Evolutionary conservation across 805 yeast species (phyloP).

Genomic region (Saturnispora zaruensis): DNA sequence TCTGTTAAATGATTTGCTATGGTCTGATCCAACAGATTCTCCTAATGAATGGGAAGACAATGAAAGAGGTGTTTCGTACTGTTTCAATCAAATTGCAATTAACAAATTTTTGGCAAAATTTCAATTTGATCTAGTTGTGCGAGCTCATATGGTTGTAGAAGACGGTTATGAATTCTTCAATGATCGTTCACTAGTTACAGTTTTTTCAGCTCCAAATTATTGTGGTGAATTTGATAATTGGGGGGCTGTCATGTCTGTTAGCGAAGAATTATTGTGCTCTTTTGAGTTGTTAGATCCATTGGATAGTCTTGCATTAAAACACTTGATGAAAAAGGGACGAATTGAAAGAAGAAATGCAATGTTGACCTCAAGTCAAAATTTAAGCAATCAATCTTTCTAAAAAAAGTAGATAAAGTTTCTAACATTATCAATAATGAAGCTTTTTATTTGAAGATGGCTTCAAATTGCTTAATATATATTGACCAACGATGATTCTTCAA

Average conservation of each 20-base stretch:
- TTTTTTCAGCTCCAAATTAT: constrained; percentile 67
- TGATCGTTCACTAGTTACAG: constrained; percentile 63
- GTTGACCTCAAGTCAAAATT: constrained; percentile 11
- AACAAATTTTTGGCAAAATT: constrained; percentile 67
- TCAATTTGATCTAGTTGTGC: constrained; percentile 71
- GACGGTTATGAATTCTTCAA: constrained; percentile 74
- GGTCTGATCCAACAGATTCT: constrained; percentile 84
- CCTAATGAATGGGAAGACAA: constrained; percentile 82
- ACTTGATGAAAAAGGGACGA: constrained; percentile 89
- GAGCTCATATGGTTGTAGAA: constrained; percentile 86
- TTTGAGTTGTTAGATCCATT: constrained; percentile 91
- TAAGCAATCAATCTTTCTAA: constrained; percentile 7
- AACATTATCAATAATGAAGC: neutral
- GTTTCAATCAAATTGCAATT: constrained; percentile 71
- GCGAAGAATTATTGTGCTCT: constrained; percentile 85
- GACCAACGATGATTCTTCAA: neutral
- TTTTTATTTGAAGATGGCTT: constrained; percentile 8
- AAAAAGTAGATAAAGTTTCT: neutral
- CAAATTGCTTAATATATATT: neutral
- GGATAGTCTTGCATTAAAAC: constrained; percentile 87
- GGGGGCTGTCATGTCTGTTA: constrained; percentile 98
- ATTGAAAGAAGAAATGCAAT: constrained; percentile 68
- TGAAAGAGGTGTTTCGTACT: constrained; percentile 77
- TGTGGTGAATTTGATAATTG: constrained; percentile 86
- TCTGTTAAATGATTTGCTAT: constrained; percentile 61